Evolutionary conservation across 345 rosid species (phyloP), one percentile per base, ranked within the genome.

Genomic region (Linum lewisii): DNA sequence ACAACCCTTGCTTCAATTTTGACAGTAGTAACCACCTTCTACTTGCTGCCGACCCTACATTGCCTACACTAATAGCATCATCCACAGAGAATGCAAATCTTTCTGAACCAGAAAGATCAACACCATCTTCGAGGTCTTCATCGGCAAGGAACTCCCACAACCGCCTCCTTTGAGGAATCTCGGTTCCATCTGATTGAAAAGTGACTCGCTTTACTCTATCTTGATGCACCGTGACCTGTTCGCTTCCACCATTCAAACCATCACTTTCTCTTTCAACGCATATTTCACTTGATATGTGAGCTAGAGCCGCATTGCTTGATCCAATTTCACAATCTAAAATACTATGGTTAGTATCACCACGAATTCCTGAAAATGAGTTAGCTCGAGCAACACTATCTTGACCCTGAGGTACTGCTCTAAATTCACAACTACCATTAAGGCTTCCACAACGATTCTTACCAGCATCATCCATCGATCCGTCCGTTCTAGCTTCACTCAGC

Each of bases 1-100:
- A 71, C 57, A 92, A 77, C 18, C 95, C 94, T 20, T 86, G 94
- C 70, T 80, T 92, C 84, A 88, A 62, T 66, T 89, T 92, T 3
- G 95, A 88, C 76, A 88, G 52, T 25, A 92, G 64, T 59, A 88
- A 61, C 99, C 95, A 89, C 74, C 95, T 82, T 63, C 78, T 83
- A 60, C 86, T 86, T 29, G 70, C 88, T 2, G 86, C 82, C 13
- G 90, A 73, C 24, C 77, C 87, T 0, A 81, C 82, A 73, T 77
- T 81, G 78, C 81, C 81, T 49, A 77, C 88, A 57, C 78, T 77
- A 56, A 86, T 74, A 4, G 91, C 89, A 69, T 92, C 99, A 57
- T 92, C 91, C 14, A 89, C 86, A 0, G 95, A 88, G 71, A 92
- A 92, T 95, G n/a, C 91, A 63, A 92, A 92, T 65, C 99, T 78